Conservation (phyloP, 2,329 filamentous ascomycete species). For the Tolypocladium endophyticum region DNA sequence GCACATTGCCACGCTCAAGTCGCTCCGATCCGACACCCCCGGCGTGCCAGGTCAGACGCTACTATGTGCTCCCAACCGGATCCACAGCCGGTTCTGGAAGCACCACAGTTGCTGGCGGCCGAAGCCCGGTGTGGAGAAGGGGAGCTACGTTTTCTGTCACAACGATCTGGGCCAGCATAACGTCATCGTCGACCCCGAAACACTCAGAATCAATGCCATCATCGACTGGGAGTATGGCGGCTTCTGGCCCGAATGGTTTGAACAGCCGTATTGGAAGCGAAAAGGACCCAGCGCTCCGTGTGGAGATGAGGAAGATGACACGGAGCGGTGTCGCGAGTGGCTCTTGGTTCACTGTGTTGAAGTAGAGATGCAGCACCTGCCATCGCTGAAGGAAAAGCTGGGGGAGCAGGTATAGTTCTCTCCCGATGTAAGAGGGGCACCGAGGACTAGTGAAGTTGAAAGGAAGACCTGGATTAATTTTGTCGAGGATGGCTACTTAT, state of each 20-base stretch:
- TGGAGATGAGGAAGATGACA: constrained; percentile 1
- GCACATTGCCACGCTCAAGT: not conserved
- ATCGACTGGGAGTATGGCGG: constrained; percentile 9
- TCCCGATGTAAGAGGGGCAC: no score
- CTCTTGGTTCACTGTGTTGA: no score
- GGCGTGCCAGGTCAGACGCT: constrained; percentile 5
- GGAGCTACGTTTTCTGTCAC: constrained; percentile 8
- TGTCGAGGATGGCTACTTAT: no score
- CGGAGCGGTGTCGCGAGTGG: constrained; percentile 4
- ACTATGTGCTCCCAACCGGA: constrained; percentile 4
- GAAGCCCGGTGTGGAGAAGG: not conserved
- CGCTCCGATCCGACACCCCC: constrained; percentile 3
- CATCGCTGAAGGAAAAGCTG: no score
- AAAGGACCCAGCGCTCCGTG: constrained; percentile 2
- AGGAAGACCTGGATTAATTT: no score
- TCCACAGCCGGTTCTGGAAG: constrained; percentile 1
- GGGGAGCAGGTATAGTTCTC: no score
- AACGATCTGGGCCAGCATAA: constrained; percentile 6
- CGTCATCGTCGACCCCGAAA: constrained; percentile 7
- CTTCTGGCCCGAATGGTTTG: constrained; percentile 16
- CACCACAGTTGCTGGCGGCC: constrained; percentile 5
- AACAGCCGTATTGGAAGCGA: constrained; percentile 8
- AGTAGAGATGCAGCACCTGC: no score
- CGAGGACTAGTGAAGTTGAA: no score
- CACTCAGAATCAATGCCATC: constrained; percentile 2